Evolutionary conservation across 345 rosid species (phyloP).

Genomic region (Eutrema yunnanense): DNA sequence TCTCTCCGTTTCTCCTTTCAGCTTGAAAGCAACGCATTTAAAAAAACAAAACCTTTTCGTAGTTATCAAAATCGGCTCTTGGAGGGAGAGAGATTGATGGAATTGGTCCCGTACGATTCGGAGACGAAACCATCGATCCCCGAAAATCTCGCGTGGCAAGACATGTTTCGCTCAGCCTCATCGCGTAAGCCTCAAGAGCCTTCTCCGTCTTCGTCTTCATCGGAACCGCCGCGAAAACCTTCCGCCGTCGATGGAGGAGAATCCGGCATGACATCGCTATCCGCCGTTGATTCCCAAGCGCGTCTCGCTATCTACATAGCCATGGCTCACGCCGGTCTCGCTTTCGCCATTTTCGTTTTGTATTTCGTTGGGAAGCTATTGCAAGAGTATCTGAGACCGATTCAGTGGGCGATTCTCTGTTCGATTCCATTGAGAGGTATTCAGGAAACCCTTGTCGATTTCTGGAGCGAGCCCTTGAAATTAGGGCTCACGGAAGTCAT

Average conservation of each 20-base stretch:
- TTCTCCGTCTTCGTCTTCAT: conserved; percentile 16
- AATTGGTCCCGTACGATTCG: conserved; percentile 72
- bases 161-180: conserved; percentile 93
- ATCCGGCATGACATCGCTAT: conserved; percentile 26
- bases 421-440: conserved; percentile 92
- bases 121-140: conserved; percentile 38
- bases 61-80: background rate
- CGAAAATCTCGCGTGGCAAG: conserved; percentile 70
- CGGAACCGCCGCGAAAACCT: conserved; percentile 8
- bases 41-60: background rate
- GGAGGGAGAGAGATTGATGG: conserved; percentile 45
- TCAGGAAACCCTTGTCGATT: conserved; percentile 72
- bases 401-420: conserved; percentile 93
- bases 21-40: background rate
- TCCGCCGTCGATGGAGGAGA: background rate
- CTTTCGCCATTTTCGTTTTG: conserved; percentile 52
- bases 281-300: conserved; percentile 68
- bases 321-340: conserved; percentile 97
- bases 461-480: conserved; percentile 79
- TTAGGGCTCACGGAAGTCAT: conserved; percentile 88
- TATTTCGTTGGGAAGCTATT: conserved; percentile 68
- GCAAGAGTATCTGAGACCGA: conserved; percentile 80
- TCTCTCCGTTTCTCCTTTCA: background rate
- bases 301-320: conserved; percentile 91
- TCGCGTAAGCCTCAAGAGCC: conserved; percentile 54